These are phyloP conservation scores for Mrakiaceae sp. DNA, from an alignment of 1,284 basidiomycete species.

Conservation along the genomic window DNA sequence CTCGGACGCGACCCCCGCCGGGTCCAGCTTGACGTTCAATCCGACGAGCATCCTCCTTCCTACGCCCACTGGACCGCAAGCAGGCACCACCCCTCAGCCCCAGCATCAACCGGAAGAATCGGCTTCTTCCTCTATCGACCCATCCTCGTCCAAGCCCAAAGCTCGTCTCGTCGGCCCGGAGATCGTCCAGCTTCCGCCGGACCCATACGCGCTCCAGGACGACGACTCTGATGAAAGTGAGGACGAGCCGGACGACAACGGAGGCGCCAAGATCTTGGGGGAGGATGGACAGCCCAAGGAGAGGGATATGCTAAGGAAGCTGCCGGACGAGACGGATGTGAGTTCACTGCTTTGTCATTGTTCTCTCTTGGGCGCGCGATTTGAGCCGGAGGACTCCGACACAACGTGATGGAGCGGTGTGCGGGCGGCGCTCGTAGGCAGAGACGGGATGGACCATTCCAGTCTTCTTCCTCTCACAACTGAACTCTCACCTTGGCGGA, in stretches of 20 bases:
- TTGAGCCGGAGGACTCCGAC: too few species aligned
- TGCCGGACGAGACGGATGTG: constrained; percentile 57
- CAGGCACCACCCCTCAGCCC: too few species aligned
- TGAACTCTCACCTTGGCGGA: too few species aligned
- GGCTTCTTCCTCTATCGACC: not conserved
- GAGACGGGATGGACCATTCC: too few species aligned
- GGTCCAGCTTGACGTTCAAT: too few species aligned
- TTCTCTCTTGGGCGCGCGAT: too few species aligned
- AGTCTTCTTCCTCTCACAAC: too few species aligned
- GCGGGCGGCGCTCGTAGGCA: too few species aligned
- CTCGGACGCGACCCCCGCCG: too few species aligned
- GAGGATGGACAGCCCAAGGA: constrained; percentile 26
- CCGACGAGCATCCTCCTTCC: too few species aligned
- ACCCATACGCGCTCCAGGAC: not conserved
- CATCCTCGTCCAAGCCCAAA: not conserved
- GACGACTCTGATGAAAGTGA: constrained; percentile 7
- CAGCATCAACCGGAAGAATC: not conserved
- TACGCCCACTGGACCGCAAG: too few species aligned
- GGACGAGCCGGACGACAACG: constrained; percentile 18
- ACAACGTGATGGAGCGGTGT: too few species aligned
- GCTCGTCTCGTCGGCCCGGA: constrained; percentile 15
- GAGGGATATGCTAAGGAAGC: constrained; percentile 41
- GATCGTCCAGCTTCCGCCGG: constrained; percentile 16
- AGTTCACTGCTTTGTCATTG: constrained; percentile 12
- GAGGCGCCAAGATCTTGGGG: constrained; percentile 5